A percentile compares a stretch with the other conserved stretches of the same genome.
These are phyloP conservation scores for Babesia bigemina DNA, from an alignment of 169 alveolate genomes.

Conservation along the genomic window DNA sequence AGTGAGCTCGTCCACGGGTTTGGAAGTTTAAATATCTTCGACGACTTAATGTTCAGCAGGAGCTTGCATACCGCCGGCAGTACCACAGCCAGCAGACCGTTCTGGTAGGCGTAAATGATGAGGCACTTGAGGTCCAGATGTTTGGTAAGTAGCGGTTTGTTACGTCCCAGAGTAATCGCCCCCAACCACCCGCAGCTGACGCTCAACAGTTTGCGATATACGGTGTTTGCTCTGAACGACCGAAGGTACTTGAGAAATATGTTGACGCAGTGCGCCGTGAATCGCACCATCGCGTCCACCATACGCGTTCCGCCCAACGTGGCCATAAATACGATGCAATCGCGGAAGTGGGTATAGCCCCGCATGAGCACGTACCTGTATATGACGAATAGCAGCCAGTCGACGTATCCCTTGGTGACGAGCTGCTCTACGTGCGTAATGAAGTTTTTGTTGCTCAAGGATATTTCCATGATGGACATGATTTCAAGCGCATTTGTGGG, in stretches of 20 bases:
- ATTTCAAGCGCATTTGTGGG: slow-evolving; percentile 65
- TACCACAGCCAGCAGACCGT: slow-evolving; percentile 80
- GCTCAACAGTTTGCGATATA: slow-evolving; percentile 85
- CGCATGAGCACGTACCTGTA: slow-evolving; percentile 68
- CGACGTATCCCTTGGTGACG: slow-evolving; percentile 67
- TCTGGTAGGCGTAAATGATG: slow-evolving; percentile 79
- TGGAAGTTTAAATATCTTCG: slow-evolving; percentile 85
- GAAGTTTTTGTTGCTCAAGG: slow-evolving; percentile 65
- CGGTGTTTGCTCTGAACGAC: slow-evolving; percentile 80
- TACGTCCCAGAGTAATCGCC: slow-evolving; percentile 82
- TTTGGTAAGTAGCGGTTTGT: slow-evolving; percentile 86
- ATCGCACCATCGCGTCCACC: slow-evolving; percentile 69
- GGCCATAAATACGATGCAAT: slow-evolving; percentile 67
- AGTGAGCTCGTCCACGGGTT: slow-evolving; percentile 91
- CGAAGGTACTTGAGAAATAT: slow-evolving; percentile 80
- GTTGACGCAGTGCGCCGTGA: slow-evolving; percentile 84
- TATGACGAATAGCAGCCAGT: slow-evolving; percentile 71
- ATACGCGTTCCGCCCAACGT: slow-evolving; percentile 69
- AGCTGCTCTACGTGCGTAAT: slow-evolving; percentile 69
- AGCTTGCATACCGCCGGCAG: slow-evolving; percentile 89
- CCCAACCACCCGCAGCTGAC: slow-evolving; percentile 90
- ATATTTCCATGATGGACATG: slow-evolving; percentile 63
- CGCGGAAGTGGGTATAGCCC: slow-evolving; percentile 73
- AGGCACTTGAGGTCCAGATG: slow-evolving; percentile 85
- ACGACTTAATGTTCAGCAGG: slow-evolving; percentile 76